These are phyloP conservation scores for Arthrobotrys conoides DNA, from an alignment of 2,329 filamentous ascomycete species.

Conservation along the genomic window DNA sequence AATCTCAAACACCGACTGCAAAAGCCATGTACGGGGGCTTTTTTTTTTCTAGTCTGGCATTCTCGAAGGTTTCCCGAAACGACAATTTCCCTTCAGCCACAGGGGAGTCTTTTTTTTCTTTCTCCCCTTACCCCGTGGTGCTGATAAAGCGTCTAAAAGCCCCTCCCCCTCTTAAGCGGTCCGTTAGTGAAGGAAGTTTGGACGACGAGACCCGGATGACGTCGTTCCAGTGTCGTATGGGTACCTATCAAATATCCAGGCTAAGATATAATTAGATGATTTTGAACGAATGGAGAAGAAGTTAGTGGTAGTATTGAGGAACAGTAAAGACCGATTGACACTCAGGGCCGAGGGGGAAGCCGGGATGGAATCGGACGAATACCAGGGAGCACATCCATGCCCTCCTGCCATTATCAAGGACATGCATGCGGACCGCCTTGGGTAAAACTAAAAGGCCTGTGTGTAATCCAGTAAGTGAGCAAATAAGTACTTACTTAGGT, in stretches of 20 bases:
- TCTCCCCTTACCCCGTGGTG: neutral
- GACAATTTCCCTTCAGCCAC: constrained; percentile 33
- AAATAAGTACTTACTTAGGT: no score
- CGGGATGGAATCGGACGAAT: constrained; percentile 10
- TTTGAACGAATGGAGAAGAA: neutral
- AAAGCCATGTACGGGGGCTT: constrained; percentile 5
- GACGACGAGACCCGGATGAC: constrained; percentile 1
- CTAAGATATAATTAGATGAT: neutral
- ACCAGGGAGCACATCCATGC: neutral
- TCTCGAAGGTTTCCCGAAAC: constrained; percentile 55
- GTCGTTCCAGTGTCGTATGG: constrained; percentile 9
- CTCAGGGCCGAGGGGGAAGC: neutral
- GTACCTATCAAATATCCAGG: neutral
- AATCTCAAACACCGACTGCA: constrained; percentile 44
- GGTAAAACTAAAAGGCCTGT: no score
- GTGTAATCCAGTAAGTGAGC: no score
- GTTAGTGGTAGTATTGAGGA: neutral
- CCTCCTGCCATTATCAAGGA: no score
- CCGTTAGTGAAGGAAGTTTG: constrained; percentile 3
- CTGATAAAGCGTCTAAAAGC: constrained; percentile 4
- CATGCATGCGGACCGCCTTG: no score
- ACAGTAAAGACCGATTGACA: no score
- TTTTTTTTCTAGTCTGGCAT: constrained; percentile 7
- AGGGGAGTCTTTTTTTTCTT: neutral
- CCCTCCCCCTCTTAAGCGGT: neutral